These are phyloP conservation scores for Saccharomyces hybrid DNA, from an alignment of 1,139 yeast genomes.

Conservation along the genomic window DNA sequence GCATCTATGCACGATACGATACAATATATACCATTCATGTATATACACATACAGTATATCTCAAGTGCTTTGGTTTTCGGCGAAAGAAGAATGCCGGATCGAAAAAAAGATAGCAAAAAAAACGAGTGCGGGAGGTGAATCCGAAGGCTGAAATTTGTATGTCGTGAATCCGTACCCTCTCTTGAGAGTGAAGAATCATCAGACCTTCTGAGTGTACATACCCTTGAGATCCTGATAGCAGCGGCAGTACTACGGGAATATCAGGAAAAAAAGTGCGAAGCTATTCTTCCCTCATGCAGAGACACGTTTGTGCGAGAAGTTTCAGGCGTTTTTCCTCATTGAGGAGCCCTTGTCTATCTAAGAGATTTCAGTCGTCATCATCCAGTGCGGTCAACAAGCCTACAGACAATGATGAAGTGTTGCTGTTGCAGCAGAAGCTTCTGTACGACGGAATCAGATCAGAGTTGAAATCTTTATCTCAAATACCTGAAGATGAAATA, in stretches of 20 bases:
- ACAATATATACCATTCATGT: not conserved
- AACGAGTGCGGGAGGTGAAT: not conserved
- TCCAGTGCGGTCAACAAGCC: not conserved
- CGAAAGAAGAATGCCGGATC: not conserved
- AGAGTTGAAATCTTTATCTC: not conserved
- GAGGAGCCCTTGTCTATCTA: not conserved
- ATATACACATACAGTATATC: not conserved
- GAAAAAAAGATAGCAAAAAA: not conserved
- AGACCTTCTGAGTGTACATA: not conserved
- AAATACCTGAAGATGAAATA: not conserved
- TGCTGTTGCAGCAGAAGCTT: conserved; percentile 1
- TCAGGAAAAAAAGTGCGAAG: not conserved
- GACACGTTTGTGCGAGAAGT: not conserved
- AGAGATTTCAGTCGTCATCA: not conserved
- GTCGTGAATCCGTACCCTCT: not conserved
- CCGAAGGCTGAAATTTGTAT: not conserved
- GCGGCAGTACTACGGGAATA: not conserved
- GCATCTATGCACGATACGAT: not conserved
- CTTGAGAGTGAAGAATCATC: not conserved
- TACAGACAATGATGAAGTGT: not conserved
- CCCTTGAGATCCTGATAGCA: not conserved
- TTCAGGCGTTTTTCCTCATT: not conserved
- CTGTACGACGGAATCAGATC: not conserved
- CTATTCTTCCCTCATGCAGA: not conserved
- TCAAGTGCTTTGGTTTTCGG: not conserved